These are phyloP conservation scores for Corynespora cassiicola DNA, from an alignment of 2,329 filamentous ascomycete species.

Conservation along the genomic window DNA sequence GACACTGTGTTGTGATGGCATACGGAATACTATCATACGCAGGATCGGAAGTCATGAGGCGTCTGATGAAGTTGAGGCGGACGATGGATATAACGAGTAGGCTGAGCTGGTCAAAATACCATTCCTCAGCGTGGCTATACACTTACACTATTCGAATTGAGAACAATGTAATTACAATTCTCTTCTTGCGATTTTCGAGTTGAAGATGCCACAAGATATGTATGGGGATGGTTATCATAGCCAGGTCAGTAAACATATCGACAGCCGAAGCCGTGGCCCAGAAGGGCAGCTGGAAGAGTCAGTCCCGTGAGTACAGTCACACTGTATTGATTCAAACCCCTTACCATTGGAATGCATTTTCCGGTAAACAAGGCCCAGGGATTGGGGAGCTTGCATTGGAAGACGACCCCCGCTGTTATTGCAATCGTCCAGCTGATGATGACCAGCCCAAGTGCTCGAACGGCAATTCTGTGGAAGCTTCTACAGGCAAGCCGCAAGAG, in stretches of 20 bases:
- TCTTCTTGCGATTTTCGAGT: constrained; percentile 20
- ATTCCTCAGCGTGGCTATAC: background rate
- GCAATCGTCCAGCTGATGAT: constrained; percentile 26
- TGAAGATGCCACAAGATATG: constrained; percentile 24
- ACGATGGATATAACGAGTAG: constrained; percentile 26
- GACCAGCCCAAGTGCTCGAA: constrained; percentile 16
- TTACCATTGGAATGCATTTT: constrained; percentile 31
- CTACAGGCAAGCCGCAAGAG: constrained; percentile 23
- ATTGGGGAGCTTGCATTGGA: constrained; percentile 30
- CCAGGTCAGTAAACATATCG: constrained; percentile 26
- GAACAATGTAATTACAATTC: constrained; percentile 22
- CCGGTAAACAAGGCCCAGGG: constrained; percentile 30
- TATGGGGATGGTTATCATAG: constrained; percentile 21
- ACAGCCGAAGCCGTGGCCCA: constrained; percentile 26
- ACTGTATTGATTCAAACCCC: background rate
- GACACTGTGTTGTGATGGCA: constrained; percentile 26
- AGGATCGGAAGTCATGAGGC: constrained; percentile 14
- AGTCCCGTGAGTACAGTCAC: background rate
- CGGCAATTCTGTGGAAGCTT: constrained; percentile 15
- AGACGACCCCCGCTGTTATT: constrained; percentile 21
- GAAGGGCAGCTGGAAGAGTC: constrained; percentile 25
- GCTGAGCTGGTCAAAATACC: constrained; percentile 10
- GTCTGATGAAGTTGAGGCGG: constrained; percentile 26
- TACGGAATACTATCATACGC: constrained; percentile 29
- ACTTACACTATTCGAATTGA: constrained; percentile 28